These are phyloP conservation scores for Diaporthe caulivora DNA, from an alignment of 2,329 filamentous ascomycete species.

Conservation along the genomic window DNA sequence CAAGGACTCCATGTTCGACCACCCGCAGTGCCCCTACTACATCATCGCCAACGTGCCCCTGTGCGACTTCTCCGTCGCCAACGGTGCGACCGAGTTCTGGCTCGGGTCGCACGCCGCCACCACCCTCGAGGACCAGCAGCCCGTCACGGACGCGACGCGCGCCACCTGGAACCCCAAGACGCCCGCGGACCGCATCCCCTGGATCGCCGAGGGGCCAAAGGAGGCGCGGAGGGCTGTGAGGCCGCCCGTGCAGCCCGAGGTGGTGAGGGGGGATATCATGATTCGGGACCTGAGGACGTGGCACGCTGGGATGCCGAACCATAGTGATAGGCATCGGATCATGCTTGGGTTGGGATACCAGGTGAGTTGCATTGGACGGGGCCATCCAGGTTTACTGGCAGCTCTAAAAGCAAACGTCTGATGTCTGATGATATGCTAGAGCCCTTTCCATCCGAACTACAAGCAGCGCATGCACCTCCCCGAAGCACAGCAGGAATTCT, in stretches of 20 bases:
- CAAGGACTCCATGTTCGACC: conserved; percentile 53
- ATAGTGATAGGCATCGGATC: conserved; percentile 43
- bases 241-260: conserved; percentile 46
- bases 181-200: conserved; percentile 36
- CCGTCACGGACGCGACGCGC: conserved; percentile 41
- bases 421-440: conserved; percentile 25
- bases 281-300: conserved; percentile 48
- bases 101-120: conserved; percentile 53
- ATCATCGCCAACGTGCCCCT: conserved; percentile 55
- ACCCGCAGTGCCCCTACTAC: conserved; percentile 53
- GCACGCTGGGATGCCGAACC: conserved; percentile 51
- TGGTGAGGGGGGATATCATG: conserved; percentile 46
- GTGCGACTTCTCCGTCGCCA: conserved; percentile 49
- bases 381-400: neutral
- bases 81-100: conserved; percentile 56
- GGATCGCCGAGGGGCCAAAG: conserved; percentile 38
- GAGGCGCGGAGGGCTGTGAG: conserved; percentile 44
- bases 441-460: conserved; percentile 42
- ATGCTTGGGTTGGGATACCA: conserved; percentile 48
- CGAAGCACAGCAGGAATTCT: conserved; percentile 39
- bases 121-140: conserved; percentile 47
- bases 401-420: too few relatives aligned
- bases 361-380: conserved; percentile 20
- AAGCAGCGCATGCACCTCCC: conserved; percentile 42
- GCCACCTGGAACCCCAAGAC: conserved; percentile 15